Percentiles rank a stretch among this genome's conserved stretches.
Evolutionary conservation across 2,329 filamentous ascomycete species (phyloP).

Genomic region (Penicillium oxalicum): DNA sequence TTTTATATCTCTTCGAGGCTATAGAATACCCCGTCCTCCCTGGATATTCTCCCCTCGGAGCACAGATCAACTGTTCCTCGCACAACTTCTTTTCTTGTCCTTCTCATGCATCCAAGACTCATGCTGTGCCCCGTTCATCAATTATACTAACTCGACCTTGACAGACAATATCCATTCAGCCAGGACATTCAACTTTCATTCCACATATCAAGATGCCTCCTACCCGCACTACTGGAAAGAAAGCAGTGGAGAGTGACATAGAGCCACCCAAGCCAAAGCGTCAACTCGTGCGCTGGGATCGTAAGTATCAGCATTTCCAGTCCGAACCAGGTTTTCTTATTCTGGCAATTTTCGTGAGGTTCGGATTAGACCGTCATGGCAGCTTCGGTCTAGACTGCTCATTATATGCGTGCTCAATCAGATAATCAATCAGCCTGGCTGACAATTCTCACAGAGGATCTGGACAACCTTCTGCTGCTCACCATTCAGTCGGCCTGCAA

Average conservation of each 20-base stretch:
- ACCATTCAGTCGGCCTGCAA: constrained; percentile 40
- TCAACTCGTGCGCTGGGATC: constrained; percentile 39
- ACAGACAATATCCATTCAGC: background rate
- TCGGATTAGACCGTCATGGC: no score
- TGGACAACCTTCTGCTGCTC: constrained; percentile 41
- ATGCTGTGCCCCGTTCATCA: no score
- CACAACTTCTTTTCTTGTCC: no score
- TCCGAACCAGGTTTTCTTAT: no score
- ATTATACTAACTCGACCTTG: background rate
- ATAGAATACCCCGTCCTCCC: no score
- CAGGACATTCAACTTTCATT: background rate
- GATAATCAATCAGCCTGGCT: constrained; percentile 3
- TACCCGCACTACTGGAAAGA: background rate
- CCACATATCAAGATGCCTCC: background rate
- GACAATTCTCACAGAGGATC: constrained; percentile 30
- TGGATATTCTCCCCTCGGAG: no score
- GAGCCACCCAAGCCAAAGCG: constrained; percentile 28
- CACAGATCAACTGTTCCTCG: no score
- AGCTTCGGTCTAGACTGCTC: no score
- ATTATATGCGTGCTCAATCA: no score
- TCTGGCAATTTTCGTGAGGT: no score
- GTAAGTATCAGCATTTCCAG: constrained; percentile 22
- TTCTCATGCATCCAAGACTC: no score
- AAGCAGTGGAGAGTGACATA: background rate
- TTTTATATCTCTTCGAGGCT: no score